A percentile compares a stretch with the other conserved stretches of the same genome.
These are phyloP conservation scores for Trichoderma asperellum DNA, from an alignment of 2,329 filamentous ascomycete genomes.

Conservation along the genomic window DNA sequence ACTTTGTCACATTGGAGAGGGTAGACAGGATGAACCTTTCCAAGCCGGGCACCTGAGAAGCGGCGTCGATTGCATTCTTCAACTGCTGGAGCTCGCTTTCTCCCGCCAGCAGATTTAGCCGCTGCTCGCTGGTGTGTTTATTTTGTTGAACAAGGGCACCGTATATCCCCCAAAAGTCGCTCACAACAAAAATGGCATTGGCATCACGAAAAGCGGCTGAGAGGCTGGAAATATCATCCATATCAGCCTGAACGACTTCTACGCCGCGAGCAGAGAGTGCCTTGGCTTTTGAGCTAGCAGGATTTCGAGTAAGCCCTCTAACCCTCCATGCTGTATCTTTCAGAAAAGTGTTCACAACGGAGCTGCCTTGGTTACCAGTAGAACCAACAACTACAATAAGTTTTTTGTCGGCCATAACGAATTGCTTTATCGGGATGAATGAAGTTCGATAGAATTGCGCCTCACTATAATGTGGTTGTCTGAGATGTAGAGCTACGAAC, in stretches of 20 bases:
- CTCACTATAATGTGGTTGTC: neutral
- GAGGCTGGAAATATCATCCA: neutral
- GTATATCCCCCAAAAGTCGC: constrained; percentile 35
- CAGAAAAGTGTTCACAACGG: constrained; percentile 31
- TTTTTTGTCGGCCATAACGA: neutral
- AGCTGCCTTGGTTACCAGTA: constrained; percentile 30
- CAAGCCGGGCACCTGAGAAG: constrained; percentile 35
- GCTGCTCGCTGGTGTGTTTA: constrained; percentile 14
- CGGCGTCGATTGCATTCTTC: neutral
- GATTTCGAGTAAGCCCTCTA: constrained; percentile 36
- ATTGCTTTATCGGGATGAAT: no score
- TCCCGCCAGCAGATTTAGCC: constrained; percentile 31
- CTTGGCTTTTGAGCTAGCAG: constrained; percentile 29
- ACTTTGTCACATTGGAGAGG: constrained; percentile 41
- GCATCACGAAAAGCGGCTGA: constrained; percentile 33
- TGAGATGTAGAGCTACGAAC: neutral
- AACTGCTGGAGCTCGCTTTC: neutral
- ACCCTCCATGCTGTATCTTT: constrained; percentile 31
- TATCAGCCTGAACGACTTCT: neutral
- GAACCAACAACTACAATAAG: neutral
- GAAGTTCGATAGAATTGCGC: neutral
- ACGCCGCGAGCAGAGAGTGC: constrained; percentile 29
- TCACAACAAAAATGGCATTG: constrained; percentile 37
- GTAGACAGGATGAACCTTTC: constrained; percentile 46
- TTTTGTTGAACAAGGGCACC: neutral